Percentiles rank a stretch among this genome's conserved stretches.
These are phyloP conservation scores for Hylodesmum podocarpum DNA, from an alignment of 306 rosid genomes.

Conservation along the genomic window DNA sequence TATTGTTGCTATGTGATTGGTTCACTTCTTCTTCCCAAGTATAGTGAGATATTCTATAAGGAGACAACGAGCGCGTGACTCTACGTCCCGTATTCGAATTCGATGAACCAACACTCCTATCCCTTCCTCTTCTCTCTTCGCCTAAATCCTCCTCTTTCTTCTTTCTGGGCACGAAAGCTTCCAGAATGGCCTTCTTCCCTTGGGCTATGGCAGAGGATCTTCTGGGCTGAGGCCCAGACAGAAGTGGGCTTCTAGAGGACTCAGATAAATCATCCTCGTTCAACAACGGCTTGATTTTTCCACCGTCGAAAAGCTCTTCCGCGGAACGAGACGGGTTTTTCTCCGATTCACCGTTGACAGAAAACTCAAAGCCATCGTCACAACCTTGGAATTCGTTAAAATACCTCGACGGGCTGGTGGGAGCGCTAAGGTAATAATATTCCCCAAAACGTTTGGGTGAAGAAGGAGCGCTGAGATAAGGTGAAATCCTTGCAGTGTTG, in stretches of 20 bases:
- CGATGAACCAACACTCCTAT: conserved; percentile 16
- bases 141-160: conserved; percentile 13
- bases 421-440: conserved; percentile 64
- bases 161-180: conserved; percentile 38
- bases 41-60: conserved; percentile 48
- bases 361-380: conserved; percentile 52
- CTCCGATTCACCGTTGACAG: conserved; percentile 38
- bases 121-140: conserved; percentile 60
- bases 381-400: conserved; percentile 44
- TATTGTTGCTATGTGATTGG: conserved; percentile 31
- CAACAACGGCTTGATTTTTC: conserved; percentile 57
- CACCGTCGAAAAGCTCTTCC: conserved; percentile 77
- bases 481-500: conserved; percentile 42
- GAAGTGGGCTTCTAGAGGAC: conserved; percentile 22
- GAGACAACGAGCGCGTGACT: conserved; percentile 68
- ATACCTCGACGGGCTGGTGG: conserved; percentile 71
- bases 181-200: conserved; percentile 37
- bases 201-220: conserved; percentile 20
- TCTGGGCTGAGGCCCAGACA: conserved; percentile 23
- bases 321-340: conserved; percentile 62
- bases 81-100: conserved; percentile 50
- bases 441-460: conserved; percentile 61
- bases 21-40: conserved; percentile 47
- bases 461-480: conserved; percentile 52
- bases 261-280: neutral